A percentile compares a stretch with the other conserved stretches of the same genome.
phyloP scores from a whole-genome alignment of 1,139 yeast species.

The Yamadazyma aaseri region DNA sequence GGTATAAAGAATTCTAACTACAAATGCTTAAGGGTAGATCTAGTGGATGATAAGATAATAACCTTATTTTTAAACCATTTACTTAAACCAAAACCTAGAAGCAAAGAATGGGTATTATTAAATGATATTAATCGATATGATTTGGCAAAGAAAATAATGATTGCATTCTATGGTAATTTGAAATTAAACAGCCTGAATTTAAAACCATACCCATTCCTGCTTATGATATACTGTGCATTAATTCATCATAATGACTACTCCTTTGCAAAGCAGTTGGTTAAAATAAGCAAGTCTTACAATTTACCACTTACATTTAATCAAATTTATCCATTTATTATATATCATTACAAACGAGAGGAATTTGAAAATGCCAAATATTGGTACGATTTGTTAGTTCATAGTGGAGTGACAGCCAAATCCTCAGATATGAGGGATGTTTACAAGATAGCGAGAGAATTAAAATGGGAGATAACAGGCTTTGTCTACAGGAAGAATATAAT shows the following conservation, averaged over 20 bases:
- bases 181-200: constrained; percentile 12
- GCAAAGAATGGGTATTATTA: constrained; percentile 20
- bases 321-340: constrained; percentile 39
- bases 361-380: constrained; percentile 32
- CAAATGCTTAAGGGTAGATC: constrained; percentile 3
- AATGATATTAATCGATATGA: constrained; percentile 22
- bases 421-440: constrained; percentile 30
- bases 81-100: constrained; percentile 22
- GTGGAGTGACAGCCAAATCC: constrained; percentile 28
- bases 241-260: constrained; percentile 30
- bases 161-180: constrained; percentile 21
- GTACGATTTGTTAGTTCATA: constrained; percentile 36
- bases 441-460: constrained; percentile 33
- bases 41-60: constrained; percentile 27
- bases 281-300: constrained; percentile 23
- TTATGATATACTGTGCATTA: constrained; percentile 31
- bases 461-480: constrained; percentile 37
- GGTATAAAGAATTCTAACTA: constrained; percentile 6
- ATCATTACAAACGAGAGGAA: constrained; percentile 34
- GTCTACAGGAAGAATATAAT: constrained; percentile 28
- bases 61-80: constrained; percentile 30
- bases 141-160: constrained; percentile 28
- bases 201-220: constrained; percentile 27
- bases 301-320: constrained; percentile 42
- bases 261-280: constrained; percentile 34